Conservation (phyloP, 1,284 basidiomycete genomes). For the Apiotrichum brassicae region DNA sequence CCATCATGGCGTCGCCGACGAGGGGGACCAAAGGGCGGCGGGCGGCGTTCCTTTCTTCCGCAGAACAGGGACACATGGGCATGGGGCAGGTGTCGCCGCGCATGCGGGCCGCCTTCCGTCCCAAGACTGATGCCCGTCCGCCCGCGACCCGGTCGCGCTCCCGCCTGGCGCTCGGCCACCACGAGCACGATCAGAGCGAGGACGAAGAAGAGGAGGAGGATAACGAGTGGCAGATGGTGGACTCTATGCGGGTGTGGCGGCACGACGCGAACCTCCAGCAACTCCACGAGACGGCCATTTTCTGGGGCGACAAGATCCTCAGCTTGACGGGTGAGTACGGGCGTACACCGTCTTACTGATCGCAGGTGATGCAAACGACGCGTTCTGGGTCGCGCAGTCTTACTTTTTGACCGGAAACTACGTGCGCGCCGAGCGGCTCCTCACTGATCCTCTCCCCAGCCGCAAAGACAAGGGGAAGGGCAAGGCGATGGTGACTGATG, state of each 20-base stretch:
- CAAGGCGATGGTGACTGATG: slow-evolving; percentile 7
- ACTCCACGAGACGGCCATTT: slow-evolving; percentile 91
- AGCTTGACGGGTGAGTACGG: slow-evolving; percentile 78
- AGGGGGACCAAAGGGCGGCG: slow-evolving; percentile 6
- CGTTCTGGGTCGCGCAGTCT: slow-evolving; percentile 96
- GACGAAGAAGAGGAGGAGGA: slow-evolving; percentile 53
- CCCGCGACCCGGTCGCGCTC: slow-evolving; percentile 4
- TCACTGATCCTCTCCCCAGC: slow-evolving; percentile 60
- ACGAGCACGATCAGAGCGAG: slow-evolving; percentile 50
- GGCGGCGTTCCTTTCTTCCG: slow-evolving; percentile 7
- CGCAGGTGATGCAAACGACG: slow-evolving; percentile 85
- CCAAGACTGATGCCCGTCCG: background rate
- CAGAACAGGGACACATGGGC: slow-evolving; percentile 18
- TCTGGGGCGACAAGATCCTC: slow-evolving; percentile 96
- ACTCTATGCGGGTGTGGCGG: slow-evolving; percentile 93
- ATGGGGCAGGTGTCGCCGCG: slow-evolving; percentile 18
- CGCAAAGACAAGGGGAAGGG: slow-evolving; percentile 13
- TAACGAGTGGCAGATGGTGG: slow-evolving; percentile 68
- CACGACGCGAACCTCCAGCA: slow-evolving; percentile 98
- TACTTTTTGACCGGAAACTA: slow-evolving; percentile 95
- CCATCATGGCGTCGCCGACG: slow-evolving; percentile 4
- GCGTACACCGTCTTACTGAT: background rate
- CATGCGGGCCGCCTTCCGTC: slow-evolving; percentile 10
- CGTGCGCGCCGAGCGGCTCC: slow-evolving; percentile 81
- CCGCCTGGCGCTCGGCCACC: slow-evolving; percentile 3